Conservation (phyloP, 495 filamentous ascomycete genomes). For the Lasiosphaeria hispida region DNA sequence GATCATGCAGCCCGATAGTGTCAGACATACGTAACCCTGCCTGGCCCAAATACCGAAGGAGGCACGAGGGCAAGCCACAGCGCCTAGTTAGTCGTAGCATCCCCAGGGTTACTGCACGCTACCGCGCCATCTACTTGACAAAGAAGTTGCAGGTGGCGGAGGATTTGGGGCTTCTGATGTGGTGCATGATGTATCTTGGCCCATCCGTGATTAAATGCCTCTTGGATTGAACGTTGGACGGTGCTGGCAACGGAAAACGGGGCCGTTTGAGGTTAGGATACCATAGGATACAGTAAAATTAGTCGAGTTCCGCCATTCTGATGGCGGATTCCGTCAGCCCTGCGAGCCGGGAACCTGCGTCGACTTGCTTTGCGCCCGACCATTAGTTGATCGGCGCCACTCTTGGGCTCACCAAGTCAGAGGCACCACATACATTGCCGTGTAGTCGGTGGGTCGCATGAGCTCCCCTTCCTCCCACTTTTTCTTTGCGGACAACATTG, state of each 20-base stretch:
- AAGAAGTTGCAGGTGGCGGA: background rate
- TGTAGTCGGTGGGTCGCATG: background rate
- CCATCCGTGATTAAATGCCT: background rate
- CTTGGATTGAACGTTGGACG: background rate
- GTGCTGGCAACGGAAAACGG: background rate
- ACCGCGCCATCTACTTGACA: background rate
- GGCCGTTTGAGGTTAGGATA: background rate
- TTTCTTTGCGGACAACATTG: constrained; percentile 1
- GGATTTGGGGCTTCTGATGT: constrained; percentile 1
- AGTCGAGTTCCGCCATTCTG: constrained; percentile 27
- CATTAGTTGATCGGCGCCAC: constrained; percentile 3
- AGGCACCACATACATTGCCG: background rate
- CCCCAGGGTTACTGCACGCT: background rate
- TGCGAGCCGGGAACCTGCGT: constrained; percentile 17
- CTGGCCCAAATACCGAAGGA: background rate
- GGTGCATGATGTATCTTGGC: too few relatives aligned
- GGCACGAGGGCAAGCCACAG: background rate
- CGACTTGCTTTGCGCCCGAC: background rate
- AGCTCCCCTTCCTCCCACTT: background rate
- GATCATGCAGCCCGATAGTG: constrained; percentile 3
- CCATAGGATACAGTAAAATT: background rate
- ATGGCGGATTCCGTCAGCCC: constrained; percentile 32
- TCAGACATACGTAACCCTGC: constrained; percentile 8
- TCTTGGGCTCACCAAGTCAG: constrained; percentile 1
- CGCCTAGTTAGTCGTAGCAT: background rate